Conservation (phyloP, 169 alveolate genomes). For the Babesia gibsoni region DNA sequence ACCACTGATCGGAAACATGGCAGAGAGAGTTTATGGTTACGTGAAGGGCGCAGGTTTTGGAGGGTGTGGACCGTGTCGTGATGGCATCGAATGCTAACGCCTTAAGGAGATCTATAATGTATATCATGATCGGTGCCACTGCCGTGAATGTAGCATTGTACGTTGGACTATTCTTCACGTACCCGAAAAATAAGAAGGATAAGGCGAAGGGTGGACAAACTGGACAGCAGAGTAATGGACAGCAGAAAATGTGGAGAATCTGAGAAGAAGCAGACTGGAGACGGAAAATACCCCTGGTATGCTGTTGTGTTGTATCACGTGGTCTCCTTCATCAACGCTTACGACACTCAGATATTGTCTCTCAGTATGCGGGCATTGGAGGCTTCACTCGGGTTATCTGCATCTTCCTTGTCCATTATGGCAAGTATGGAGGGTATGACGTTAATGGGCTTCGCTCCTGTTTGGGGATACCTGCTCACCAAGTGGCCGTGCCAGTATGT, state of each 20-base stretch:
- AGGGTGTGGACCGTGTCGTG: not conserved
- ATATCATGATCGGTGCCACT: not conserved
- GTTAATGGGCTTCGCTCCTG: slow-evolving; percentile 81
- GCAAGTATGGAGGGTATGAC: slow-evolving; percentile 83
- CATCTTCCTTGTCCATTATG: slow-evolving; percentile 78
- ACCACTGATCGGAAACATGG: too few relatives aligned
- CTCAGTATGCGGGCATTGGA: slow-evolving; percentile 82
- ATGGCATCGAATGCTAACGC: slow-evolving; percentile 12
- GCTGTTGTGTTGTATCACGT: not conserved
- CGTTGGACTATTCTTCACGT: slow-evolving; percentile 16
- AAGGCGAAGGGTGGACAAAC: too few relatives aligned
- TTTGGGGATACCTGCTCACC: slow-evolving; percentile 88
- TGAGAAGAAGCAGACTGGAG: too few relatives aligned
- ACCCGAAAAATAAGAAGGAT: slow-evolving; percentile 20
- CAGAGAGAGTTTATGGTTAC: too few relatives aligned
- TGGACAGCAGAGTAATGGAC: too few relatives aligned
- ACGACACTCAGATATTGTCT: slow-evolving; percentile 10
- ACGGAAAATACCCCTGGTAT: too few relatives aligned
- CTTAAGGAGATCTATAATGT: slow-evolving; percentile 18
- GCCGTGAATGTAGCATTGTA: not conserved
- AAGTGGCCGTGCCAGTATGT: slow-evolving; percentile 79
- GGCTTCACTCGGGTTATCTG: slow-evolving; percentile 79
- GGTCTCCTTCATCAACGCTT: not conserved
- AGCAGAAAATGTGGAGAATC: too few relatives aligned
- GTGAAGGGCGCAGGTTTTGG: not conserved